Percentiles rank a stretch among this genome's conserved stretches.
phyloP scores from a whole-genome alignment of 306 rosid species.

The Fragaria nilgerrensis region DNA sequence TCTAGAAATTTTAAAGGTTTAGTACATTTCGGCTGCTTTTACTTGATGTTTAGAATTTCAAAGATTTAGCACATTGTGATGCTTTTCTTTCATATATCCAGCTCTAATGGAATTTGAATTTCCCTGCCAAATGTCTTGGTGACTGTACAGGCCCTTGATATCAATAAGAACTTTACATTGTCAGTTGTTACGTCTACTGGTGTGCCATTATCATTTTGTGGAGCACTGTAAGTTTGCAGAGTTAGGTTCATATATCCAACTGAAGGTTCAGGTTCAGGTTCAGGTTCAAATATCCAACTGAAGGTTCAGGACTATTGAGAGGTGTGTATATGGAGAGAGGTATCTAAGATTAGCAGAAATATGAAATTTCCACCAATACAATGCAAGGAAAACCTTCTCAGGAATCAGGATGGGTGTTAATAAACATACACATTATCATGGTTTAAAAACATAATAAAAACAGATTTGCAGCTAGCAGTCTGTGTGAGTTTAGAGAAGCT shows the following conservation, averaged over 20 bases:
- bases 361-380: neutral
- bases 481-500: neutral
- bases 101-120: conserved; percentile 28
- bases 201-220: neutral
- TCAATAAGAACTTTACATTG: neutral
- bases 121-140: conserved; percentile 3
- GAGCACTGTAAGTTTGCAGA: neutral
- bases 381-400: neutral
- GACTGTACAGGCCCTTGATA: neutral
- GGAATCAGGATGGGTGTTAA: neutral
- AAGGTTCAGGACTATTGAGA: no score
- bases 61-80: conserved; percentile 33
- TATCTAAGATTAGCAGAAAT: neutral
- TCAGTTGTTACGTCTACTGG: neutral
- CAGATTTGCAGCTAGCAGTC: neutral
- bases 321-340: neutral
- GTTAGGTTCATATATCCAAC: neutral
- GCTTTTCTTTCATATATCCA: conserved; percentile 20
- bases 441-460: neutral
- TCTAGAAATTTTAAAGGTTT: conserved; percentile 33
- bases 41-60: conserved; percentile 28
- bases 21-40: conserved; percentile 30
- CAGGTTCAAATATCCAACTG: neutral
- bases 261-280: no score
- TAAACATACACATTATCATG: neutral